Evolutionary conservation across 1,284 basidiomycete genomes (phyloP), one percentile per base, ranked within the genome.

Genomic region (Heterobasidion parviporum): DNA sequence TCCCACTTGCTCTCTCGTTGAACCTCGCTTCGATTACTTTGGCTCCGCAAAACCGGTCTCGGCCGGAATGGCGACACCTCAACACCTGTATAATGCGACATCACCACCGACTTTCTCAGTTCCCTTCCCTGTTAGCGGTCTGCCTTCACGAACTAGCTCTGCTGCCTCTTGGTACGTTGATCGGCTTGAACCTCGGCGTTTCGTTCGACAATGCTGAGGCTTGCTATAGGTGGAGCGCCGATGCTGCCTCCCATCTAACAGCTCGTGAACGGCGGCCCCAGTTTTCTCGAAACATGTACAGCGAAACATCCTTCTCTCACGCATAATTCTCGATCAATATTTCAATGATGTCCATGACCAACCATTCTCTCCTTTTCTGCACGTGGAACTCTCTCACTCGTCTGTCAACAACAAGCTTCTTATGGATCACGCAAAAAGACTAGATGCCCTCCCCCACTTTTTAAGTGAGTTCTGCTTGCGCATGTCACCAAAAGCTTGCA

Each of bases 121-220:
- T 10, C 46, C 16, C 18, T 48, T 48, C 46, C 57, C 59, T 38
- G 26, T 53, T 32, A 57, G 57, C 15, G 32, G 36, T 20, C 34
- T 49, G 36, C 57, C 60, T 5, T 61, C 60, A 16, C 59, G 59
- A 26, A 18, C 57, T 10, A 59, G 50, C 50, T 61, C 60, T 51
- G 55, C 54, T 16, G 52, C 57, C 2, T 61, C 60, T 26, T 54
- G 57, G 60, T 54, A 53, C 26, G 44, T 48, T 12, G n/a, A 12
- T 18, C 26, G 12, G 18, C 12, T 16, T 18, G 10, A 3, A 14
- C 5, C 26, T 26, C 26, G 26, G 26, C 26, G 26, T 26, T 4
- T 26, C 4, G 3, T 26, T 26, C 26, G 26, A 26, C 26, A 26
- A 26, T 4, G 16, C 26, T 48, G 46, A 48, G 16, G 12, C 18